Base-by-base conservation (phyloP, 345 rosid genomes). In the Mangifera indica region DNA sequence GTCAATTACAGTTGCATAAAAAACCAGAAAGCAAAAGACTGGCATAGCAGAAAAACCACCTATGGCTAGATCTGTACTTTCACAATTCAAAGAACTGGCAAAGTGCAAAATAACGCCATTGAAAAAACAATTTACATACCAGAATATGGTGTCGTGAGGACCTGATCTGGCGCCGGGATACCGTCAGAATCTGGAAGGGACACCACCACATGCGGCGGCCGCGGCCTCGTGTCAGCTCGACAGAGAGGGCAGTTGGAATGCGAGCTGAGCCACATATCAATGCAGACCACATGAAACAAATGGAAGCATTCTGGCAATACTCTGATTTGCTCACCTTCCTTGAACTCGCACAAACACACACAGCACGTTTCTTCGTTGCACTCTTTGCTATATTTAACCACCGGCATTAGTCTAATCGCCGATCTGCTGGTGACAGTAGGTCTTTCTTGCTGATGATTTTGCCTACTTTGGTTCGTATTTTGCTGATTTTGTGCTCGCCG, bases 201-300 rank as follows among this genome's bases (percentile, higher is more conserved):
- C 37, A 79, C 10, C 45, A 42, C 75, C 20, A 70, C 51, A 40
- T 69, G 62, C 4, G 66, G 62, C 4, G 20, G 73, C 0, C 60
- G 60, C 46, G 71, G 71, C 21, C 2, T 15, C 5, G 76, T 37
- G 22, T 72, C 57, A 29, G 83, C 78, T 22, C 89, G 81, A 63
- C 89, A 86, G 20, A 82, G 82, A 0, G 90, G 90, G 68, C 88
- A 88, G 71, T 65, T 83, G 1, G 87, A 65, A 48, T 83, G 92
- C 8, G 82, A 83, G 44, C 48, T 45, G 5, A 84, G 78, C 90
- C 92, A 84, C 74, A 57, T 72, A 69, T 88, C 86, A 14, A 88
- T 81, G 66, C 92, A 88, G 9, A 65, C 42, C 21, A 66, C 83
- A 9, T 88, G 92, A 66, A 86, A 88, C 66, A 72, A 64, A 58